phyloP scores from a whole-genome alignment of 805 yeast species.

The Millerago galiae region DNA sequence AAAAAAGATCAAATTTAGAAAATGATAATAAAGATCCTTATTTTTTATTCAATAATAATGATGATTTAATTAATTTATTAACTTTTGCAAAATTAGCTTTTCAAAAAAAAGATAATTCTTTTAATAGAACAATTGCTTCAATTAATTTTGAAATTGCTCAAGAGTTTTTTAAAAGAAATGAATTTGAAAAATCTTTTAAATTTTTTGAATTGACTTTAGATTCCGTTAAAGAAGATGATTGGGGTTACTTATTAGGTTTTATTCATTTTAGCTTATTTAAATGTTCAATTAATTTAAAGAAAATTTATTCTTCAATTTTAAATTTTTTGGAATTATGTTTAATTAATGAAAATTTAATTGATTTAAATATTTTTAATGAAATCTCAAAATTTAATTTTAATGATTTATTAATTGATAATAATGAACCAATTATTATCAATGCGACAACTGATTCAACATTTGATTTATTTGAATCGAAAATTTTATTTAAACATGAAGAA shows the following conservation, averaged over 20 bases:
- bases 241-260: constrained; percentile 31
- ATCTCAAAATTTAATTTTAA: constrained; percentile 3
- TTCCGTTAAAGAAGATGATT: constrained; percentile 33
- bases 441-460: constrained; percentile 21
- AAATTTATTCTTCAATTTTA: constrained; percentile 27
- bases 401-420: constrained; percentile 4
- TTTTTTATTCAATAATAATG: constrained; percentile 4
- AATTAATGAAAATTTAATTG: constrained; percentile 14
- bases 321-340: constrained; percentile 29
- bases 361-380: not conserved
- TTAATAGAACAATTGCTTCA: constrained; percentile 35
- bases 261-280: constrained; percentile 32
- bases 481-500: constrained; percentile 15
- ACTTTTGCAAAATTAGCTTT: constrained; percentile 32
- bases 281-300: constrained; percentile 30
- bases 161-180: constrained; percentile 27
- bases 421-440: constrained; percentile 16
- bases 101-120: constrained; percentile 27
- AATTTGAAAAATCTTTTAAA: constrained; percentile 37
- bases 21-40: constrained; percentile 14
- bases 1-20: constrained; percentile 15
- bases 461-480: constrained; percentile 20
- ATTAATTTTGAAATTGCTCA: constrained; percentile 48
- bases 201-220: constrained; percentile 34
- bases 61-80: constrained; percentile 24